Evolutionary conservation across 2,329 filamentous ascomycete genomes (phyloP), one percentile per base, ranked within the genome.

Genomic region (Pseudodiploospora longispora): DNA sequence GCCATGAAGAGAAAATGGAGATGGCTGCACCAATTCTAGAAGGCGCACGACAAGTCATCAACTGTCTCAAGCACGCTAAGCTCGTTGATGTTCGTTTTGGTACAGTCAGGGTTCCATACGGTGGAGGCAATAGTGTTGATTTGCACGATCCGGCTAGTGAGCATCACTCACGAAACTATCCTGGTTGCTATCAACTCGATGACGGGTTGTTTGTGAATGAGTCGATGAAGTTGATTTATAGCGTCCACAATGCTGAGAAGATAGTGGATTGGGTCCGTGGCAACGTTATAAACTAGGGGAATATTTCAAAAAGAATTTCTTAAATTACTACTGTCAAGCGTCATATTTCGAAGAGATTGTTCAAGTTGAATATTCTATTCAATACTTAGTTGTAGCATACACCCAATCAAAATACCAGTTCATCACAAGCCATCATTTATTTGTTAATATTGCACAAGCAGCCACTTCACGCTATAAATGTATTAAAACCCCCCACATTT

Each of bases 71-170:
- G 27, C 8, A 30, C 10, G 41, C 41, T 2, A 10, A 27, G 6
- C 41, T 43, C n/a, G n/a, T 32, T 5, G 41, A 43, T 10, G 41
- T 38, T 29, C 34, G 35, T n/a, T 43, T 43, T 43, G 41, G 41
- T 2, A 43, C 41, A 3, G 41, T 43, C 28, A 38, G 41, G 29
- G 41, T 43, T 27, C 41, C 41, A 9, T 43, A 30, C 27, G 41
- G 41, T 1, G 36, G 8, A 9, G 41, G 41, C 19, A 38, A 37
- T 8, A 33, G 29, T 10, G 30, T 38, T 7, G 29, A 46, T 31
- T 27, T 42, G 27, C 39, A 42, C 19, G 39, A 42, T 19, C 19
- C 38, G 30, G 35, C 35, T 12, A 41, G 44, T 7, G 39, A 42
- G 34, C 40, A 42, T 27, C 30, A 36, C 29, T 6, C 36, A 38